Base-by-base conservation (phyloP, 441 rosid species). In the Sinapis alba region DNA sequence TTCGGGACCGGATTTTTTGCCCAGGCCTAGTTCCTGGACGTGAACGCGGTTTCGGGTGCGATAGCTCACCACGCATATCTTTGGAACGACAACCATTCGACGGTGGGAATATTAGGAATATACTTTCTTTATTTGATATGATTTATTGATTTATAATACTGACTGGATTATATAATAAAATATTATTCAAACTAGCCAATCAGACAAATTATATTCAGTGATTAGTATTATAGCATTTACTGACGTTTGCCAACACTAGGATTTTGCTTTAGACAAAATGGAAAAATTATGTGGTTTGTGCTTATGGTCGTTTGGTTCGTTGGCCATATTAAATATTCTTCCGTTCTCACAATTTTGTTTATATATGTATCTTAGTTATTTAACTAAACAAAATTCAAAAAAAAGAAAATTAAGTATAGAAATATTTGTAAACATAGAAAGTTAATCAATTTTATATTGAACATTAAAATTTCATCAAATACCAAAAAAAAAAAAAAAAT, bases 41-140 rank as follows among this genome's bases (percentile, higher is more conserved):
- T 56, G 51, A 19, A 76, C 79, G 65, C 74, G 75, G 36, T 62
- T 62, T 69, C 75, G 65, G 79, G 75, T 76, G 71, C 38, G 79
- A 69, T 69, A 54, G 51, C 65, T 63, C 60, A 69, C 69, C 51
- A 74, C 61, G 38, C 79, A 76, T 41, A 69, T 56, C 65, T 76
- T 63, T 60, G 32, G 50, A 68, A 23, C 56, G 47, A 51, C 47
- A 51, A 26, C 62, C 15, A 68, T 68, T 61, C 24, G 63, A 61
- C 47, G 73, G 69, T 68, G 62, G 56, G 12, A 23, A 21, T 16
- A 38, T 11, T 68, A 53, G 56, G 16, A 23, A 19, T 12, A 27
- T 7, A 43, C 16, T 43, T 62, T 20, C 21, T 50, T 21, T 13
- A 73, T 36, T 13, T 19, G 5, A 47, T 27, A 67, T 34, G 45